Evolutionary conservation across 169 alveolate genomes (phyloP).

Genomic region (Eimeria tenella): DNA sequence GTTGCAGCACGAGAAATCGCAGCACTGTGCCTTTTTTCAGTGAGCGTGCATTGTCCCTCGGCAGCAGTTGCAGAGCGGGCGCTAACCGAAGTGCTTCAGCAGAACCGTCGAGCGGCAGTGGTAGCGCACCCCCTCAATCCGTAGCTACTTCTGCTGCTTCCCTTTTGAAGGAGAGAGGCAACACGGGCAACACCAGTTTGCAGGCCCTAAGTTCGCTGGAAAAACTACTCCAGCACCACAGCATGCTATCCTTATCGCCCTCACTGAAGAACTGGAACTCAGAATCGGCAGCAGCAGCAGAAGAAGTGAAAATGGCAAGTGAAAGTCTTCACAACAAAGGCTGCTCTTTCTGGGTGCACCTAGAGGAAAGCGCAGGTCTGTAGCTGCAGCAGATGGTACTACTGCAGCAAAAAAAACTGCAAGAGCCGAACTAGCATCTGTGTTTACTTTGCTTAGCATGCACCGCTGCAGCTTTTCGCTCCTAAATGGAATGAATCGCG

Average conservation of each 20-base stretch:
- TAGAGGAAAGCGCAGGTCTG: neutral
- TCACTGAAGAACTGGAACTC: neutral
- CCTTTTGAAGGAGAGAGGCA: neutral
- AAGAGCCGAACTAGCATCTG: neutral
- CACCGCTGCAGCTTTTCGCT: no score
- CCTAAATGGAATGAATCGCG: no score
- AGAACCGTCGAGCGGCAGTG: constrained; percentile 31
- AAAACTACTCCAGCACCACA: constrained; percentile 36
- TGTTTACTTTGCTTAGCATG: neutral
- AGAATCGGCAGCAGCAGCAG: constrained; percentile 7
- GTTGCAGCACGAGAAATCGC: constrained; percentile 22
- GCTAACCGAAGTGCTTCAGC: constrained; percentile 46
- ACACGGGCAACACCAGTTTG: constrained; percentile 7
- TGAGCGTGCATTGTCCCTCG: neutral
- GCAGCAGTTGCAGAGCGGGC: constrained; percentile 17
- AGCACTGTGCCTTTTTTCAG: constrained; percentile 1
- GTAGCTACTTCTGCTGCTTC: neutral
- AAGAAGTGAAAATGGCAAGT: neutral
- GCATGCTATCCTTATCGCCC: neutral
- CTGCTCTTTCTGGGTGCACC: constrained; percentile 54
- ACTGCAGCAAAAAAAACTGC: neutral
- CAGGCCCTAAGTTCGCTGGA: constrained; percentile 39
- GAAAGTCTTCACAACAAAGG: neutral
- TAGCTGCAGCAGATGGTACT: neutral
- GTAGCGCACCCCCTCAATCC: neutral